These are phyloP conservation scores for Colletotrichum cereale DNA, from an alignment of 2,329 filamentous ascomycete genomes.

Conservation along the genomic window DNA sequence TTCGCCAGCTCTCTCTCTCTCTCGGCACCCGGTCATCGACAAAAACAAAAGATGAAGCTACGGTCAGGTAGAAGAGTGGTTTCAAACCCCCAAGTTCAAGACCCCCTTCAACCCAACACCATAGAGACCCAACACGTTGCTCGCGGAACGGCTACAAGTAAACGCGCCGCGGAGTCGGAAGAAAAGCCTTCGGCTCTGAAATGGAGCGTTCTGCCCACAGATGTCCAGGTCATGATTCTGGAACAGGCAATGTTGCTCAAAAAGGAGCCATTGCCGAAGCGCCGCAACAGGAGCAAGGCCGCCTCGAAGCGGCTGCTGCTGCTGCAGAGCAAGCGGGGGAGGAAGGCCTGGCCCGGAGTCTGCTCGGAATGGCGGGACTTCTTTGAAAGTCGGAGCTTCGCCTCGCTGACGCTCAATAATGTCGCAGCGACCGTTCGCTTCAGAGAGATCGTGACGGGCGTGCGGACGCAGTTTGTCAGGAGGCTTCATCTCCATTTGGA, in stretches of 20 bases:
- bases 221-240: neutral
- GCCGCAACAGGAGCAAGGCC: too few species aligned
- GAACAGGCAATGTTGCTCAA: neutral
- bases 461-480: neutral
- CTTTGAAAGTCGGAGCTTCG: neutral
- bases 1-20: too few species aligned
- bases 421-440: neutral
- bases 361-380: neutral
- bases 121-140: too few species aligned
- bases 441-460: neutral
- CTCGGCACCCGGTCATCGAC: too few species aligned
- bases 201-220: neutral
- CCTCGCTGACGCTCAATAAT: neutral
- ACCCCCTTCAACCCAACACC: neutral
- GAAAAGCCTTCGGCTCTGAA: neutral
- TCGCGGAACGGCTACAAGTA: too few species aligned
- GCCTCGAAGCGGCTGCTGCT: too few species aligned
- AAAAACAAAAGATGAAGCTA: neutral
- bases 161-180: too few species aligned
- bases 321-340: neutral
- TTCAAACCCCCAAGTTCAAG: too few species aligned
- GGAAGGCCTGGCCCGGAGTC: neutral
- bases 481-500: neutral
- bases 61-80: too few species aligned
- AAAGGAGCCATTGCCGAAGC: neutral